Evolutionary conservation across 2,329 filamentous ascomycete species (phyloP), one percentile per base, ranked within the genome.

Genomic region (Pseudogymnoascus sp.): DNA sequence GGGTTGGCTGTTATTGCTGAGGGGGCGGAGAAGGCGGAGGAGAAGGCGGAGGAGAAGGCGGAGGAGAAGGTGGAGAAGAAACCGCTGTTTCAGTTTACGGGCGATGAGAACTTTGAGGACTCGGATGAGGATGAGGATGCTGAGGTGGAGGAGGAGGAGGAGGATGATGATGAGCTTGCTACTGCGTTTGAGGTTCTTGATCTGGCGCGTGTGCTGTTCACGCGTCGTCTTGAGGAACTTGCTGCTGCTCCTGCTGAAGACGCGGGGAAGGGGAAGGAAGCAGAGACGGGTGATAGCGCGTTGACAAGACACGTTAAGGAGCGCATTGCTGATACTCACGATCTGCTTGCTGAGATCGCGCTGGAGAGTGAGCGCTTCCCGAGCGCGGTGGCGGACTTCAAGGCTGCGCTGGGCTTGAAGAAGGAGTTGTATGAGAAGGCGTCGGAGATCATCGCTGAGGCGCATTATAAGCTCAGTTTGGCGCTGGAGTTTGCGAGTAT

Each of bases 281-380:
- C 65, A 21, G 67, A 77, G 5, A 63, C 64, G 28, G 76, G 69
- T 23, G 69, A 76, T 64, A 73, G 74, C 4, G 71, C 76, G 43
- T 75, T 79, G 67, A 71, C 77, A 19, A 79, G 82, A 68, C 85
- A 90, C 66, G 81, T 93, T 72, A 93, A 92, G 76, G 91, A 96
- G 76, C 87, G 92, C 64, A 83, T 98, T 36, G 92, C 92, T 66
- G 95, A 99, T 73, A 96, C 92, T 7, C 92, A 97, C 75, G 93
- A 97, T 74, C 84, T 96, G 64, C 89, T 98, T 67, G 90, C 93
- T 8, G 95, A 99, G 77, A 97, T 99, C 67, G 96, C 90, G n/a
- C 81, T 99, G 28, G 95, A 99, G 78, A 96, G 95, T 70, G 95
- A 98, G 77, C 88, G 85, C 71, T 99, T 96, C 73, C 82, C 85